Percentiles rank a stretch among this genome's conserved stretches.
These are phyloP conservation scores for Coleophoma cylindrospora DNA, from an alignment of 2,329 filamentous ascomycete species.

Conservation along the genomic window DNA sequence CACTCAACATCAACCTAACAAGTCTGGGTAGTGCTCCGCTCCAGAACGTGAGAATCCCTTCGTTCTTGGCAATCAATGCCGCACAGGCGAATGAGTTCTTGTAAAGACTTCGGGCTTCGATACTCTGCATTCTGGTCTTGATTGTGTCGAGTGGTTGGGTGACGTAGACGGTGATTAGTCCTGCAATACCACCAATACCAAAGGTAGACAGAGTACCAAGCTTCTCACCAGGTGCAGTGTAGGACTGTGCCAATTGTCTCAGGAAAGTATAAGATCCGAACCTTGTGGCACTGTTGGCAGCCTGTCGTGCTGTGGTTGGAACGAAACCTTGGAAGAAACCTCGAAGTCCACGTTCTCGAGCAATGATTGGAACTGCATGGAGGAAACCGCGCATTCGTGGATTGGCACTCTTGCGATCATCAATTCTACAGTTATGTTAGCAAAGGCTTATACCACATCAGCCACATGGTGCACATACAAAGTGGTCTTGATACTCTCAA, in stretches of 20 bases:
- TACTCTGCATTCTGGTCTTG: conserved; percentile 97
- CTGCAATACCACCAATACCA: conserved; percentile 81
- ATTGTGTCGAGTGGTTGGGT: conserved; percentile 81
- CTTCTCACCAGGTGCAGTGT: conserved; percentile 92
- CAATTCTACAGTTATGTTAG: conserved; percentile 55
- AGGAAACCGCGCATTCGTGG: conserved; percentile 90
- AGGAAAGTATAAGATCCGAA: conserved; percentile 89
- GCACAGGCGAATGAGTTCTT: conserved; percentile 86
- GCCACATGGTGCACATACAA: conserved; percentile 41
- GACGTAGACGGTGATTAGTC: conserved; percentile 82
- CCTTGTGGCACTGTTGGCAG: conserved; percentile 86
- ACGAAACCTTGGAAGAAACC: conserved; percentile 98
- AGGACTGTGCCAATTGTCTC: conserved; percentile 86
- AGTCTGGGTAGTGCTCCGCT: conserved; percentile 84
- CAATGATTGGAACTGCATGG: conserved; percentile 83
- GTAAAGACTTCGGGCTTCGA: conserved; percentile 76
- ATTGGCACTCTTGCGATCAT: conserved; percentile 82
- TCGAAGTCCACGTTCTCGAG: conserved; percentile 77
- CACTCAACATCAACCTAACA: conserved; percentile 80
- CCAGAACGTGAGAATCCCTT: conserved; percentile 90
- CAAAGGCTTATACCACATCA: too few relatives aligned
- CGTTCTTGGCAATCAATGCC: conserved; percentile 76
- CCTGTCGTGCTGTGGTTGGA: conserved; percentile 89
- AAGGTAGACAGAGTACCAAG: conserved; percentile 85
- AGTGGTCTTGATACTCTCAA: conserved; percentile 97